phyloP scores from a whole-genome alignment of 305 asterid genomes.

The Fraxinus floribunda region DNA sequence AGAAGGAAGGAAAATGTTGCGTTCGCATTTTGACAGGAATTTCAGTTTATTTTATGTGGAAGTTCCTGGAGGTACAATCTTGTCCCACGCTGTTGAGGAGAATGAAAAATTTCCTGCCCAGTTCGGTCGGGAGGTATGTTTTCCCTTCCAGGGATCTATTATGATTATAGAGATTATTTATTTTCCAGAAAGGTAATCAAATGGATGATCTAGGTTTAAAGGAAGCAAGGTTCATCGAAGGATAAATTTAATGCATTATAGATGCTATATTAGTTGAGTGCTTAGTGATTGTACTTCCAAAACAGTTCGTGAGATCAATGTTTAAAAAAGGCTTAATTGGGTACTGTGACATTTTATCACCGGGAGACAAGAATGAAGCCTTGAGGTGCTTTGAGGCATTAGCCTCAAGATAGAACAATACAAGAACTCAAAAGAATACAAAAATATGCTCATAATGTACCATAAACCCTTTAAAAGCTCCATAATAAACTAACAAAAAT shows the following conservation, averaged over 20 bases:
- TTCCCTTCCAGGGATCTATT: background rate
- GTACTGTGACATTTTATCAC: background rate
- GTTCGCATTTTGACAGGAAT: constrained; percentile 50
- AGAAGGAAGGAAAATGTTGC: constrained; percentile 57
- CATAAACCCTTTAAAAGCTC: background rate
- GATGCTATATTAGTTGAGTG: background rate
- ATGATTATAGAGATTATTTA: background rate
- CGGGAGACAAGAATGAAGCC: too few species aligned
- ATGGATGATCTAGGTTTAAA: background rate
- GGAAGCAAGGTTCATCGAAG: background rate
- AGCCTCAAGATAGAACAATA: background rate
- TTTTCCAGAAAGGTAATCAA: background rate
- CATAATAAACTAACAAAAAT: background rate
- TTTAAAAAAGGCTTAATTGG: background rate
- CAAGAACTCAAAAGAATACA: background rate
- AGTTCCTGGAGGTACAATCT: constrained; percentile 75
- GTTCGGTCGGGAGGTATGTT: constrained; percentile 93
- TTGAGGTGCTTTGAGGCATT: background rate
- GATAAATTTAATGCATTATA: background rate
- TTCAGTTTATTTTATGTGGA: constrained; percentile 86
- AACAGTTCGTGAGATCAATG: background rate
- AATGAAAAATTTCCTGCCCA: constrained; percentile 82
- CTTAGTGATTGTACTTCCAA: background rate
- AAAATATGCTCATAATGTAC: background rate
- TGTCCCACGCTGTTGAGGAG: constrained; percentile 71